A percentile compares a stretch with the other conserved stretches of the same genome.
These are phyloP conservation scores for Diospyros lotus DNA, from an alignment of 148 eudicot species.

Conservation along the genomic window DNA sequence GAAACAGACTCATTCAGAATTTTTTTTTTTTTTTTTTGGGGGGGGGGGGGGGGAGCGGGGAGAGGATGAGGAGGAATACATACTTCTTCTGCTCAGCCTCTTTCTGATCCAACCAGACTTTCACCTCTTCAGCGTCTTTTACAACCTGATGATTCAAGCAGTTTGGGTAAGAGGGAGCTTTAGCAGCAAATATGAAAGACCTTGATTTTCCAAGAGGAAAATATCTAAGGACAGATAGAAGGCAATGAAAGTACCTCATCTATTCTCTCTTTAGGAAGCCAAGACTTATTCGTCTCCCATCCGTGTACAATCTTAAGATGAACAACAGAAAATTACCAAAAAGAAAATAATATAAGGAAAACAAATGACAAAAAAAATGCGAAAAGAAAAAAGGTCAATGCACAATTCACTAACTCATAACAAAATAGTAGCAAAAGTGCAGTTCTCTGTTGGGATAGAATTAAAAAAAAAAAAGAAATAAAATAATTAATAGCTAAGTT, in stretches of 20 bases:
- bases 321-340: not conserved
- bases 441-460: too few relatives aligned
- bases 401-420: too few relatives aligned
- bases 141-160: conserved; percentile 43
- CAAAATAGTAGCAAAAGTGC: too few relatives aligned
- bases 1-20: too few relatives aligned
- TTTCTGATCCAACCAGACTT: conserved; percentile 77
- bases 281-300: conserved; percentile 80
- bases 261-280: conserved; percentile 80
- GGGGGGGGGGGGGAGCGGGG: too few relatives aligned
- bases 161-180: not conserved
- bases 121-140: conserved; percentile 59
- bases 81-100: conserved; percentile 82
- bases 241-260: conserved; percentile 53
- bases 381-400: too few relatives aligned
- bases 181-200: not conserved
- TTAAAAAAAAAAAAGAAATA: too few relatives aligned
- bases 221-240: conserved; percentile 1
- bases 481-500: too few relatives aligned
- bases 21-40: too few relatives aligned
- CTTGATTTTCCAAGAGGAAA: not conserved
- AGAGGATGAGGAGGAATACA: conserved; percentile 11
- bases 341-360: not conserved
- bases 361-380: too few relatives aligned
- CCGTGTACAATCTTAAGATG: conserved; percentile 55